Conservation (phyloP, 106 monocot species). For the Phalaenopsis aphrodite region DNA sequence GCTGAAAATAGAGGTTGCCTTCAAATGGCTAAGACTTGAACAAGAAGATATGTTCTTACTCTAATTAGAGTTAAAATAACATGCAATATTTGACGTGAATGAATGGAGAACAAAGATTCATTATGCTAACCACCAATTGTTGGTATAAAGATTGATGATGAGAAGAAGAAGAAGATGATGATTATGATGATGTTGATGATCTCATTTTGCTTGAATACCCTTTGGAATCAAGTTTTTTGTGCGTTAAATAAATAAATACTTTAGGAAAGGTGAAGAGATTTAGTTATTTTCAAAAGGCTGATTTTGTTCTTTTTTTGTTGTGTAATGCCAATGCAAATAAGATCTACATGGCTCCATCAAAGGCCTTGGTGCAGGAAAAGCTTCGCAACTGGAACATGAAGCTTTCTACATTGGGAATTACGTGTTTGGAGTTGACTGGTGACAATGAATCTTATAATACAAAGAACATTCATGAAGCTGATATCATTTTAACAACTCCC, state of each 20-base stretch:
- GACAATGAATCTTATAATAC: conserved; percentile 67
- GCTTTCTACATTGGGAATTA: conserved; percentile 59
- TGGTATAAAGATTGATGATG: background rate
- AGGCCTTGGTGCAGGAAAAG: conserved; percentile 95
- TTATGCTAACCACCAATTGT: background rate
- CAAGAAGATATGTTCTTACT: too few species aligned
- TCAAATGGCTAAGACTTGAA: too few species aligned
- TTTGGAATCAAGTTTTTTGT: background rate
- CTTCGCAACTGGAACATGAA: conserved; percentile 90
- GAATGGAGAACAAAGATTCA: background rate
- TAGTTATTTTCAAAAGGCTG: background rate
- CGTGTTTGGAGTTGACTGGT: conserved; percentile 90
- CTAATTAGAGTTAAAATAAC: too few species aligned
- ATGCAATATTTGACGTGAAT: too few species aligned
- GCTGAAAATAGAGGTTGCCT: too few species aligned
- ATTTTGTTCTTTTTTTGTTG: background rate
- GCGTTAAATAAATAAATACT: background rate
- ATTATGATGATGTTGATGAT: background rate
- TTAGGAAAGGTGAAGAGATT: background rate
- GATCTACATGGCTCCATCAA: conserved; percentile 96
- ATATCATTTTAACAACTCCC: conserved; percentile 87
- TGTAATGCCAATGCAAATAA: conserved; percentile 14
- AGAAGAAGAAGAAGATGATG: too few species aligned
- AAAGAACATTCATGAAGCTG: conserved; percentile 73
- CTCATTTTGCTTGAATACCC: background rate